Base-by-base conservation (phyloP, 2,329 filamentous ascomycete genomes). In the Laburnicola sp. region DNA sequence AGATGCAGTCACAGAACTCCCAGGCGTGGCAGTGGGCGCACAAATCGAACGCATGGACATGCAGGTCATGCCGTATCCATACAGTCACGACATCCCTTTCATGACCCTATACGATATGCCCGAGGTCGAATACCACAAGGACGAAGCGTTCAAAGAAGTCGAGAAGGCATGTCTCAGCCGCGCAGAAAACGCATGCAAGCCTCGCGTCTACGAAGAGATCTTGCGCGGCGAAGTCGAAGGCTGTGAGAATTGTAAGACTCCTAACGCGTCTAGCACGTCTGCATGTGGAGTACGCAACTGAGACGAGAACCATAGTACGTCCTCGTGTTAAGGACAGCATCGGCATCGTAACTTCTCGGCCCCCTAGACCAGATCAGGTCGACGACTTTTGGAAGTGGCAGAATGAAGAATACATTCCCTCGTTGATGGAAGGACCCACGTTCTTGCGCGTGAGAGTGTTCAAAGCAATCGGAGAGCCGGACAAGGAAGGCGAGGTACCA, bases 151-250 rank as follows among this genome's bases (percentile, higher is more conserved):
- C 43, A 42, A 46, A 9, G 30, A 42, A 6, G 38, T 37, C 16
- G 38, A 30, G 27, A 32, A 42, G 16, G 28, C 31, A n/a, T 39
- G 36, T 22, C 30, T 25, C 11, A 37, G 7, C 9, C 44, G 41
- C 30, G 43, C 34, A 4, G 27, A 42, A 3, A 31, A 30, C 8
- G 27, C 25, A 16, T 42, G 39, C 37, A 32, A 30, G 25, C 48
- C 42, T 5, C 48, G 48, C 25, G 10, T 51, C 16, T 51, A 51
- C 11, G 48, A 51, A 23, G 42, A 51, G 11, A 42, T 51, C 10
- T 40, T 26, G 10, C 16, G 30, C 27, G 36, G 34, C 2, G 48
- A 51, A 6, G 48, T 40, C 2, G 48, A 46, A 16, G 48, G 43
- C 21, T 51, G 42, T 10, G 22, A 51, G 22, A 26, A 41, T 2